A percentile compares a stretch with the other conserved stretches of the same genome.
phyloP scores from a whole-genome alignment of 768 basidiomycete species.

The Tricholoma flavovirens region DNA sequence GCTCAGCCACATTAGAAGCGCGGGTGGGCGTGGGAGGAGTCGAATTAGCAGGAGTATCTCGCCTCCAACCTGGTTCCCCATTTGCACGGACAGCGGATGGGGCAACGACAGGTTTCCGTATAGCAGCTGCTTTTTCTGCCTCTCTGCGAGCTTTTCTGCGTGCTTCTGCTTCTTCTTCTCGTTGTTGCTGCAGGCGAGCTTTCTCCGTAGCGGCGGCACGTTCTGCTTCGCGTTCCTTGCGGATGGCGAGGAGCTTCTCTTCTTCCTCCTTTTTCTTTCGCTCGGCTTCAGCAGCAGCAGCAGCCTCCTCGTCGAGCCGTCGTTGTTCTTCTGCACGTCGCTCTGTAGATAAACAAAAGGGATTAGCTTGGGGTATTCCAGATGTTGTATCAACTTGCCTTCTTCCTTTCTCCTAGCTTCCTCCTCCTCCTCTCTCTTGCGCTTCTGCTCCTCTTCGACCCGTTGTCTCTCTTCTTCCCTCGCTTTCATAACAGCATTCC shows the following conservation, averaged over 20 bases:
- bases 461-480: constrained; percentile 51
- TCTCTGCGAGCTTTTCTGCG: constrained; percentile 32
- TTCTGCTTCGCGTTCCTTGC: constrained; percentile 47
- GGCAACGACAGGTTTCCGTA: constrained; percentile 22
- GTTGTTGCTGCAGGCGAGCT: constrained; percentile 53
- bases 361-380: neutral
- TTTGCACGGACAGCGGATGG: constrained; percentile 24
- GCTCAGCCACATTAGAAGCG: constrained; percentile 21
- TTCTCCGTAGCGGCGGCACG: constrained; percentile 47
- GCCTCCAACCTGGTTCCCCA: constrained; percentile 27
- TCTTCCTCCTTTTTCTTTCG: constrained; percentile 59
- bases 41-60: constrained; percentile 22
- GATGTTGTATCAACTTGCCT: constrained; percentile 32
- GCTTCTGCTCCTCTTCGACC: constrained; percentile 35
- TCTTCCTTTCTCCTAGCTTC: constrained; percentile 42
- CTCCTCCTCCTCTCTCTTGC: constrained; percentile 45
- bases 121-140: constrained; percentile 27
- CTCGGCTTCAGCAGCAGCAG: constrained; percentile 39
- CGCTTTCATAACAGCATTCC: constrained; percentile 47
- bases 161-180: constrained; percentile 68
- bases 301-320: constrained; percentile 43
- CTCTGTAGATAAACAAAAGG: constrained; percentile 28
- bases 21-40: constrained; percentile 23
- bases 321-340: constrained; percentile 51
- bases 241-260: constrained; percentile 44